Percentiles rank a stretch among this genome's conserved stretches.
These are phyloP conservation scores for Cantharellus cinnabarinus DNA, from an alignment of 768 basidiomycete genomes.

Conservation along the genomic window DNA sequence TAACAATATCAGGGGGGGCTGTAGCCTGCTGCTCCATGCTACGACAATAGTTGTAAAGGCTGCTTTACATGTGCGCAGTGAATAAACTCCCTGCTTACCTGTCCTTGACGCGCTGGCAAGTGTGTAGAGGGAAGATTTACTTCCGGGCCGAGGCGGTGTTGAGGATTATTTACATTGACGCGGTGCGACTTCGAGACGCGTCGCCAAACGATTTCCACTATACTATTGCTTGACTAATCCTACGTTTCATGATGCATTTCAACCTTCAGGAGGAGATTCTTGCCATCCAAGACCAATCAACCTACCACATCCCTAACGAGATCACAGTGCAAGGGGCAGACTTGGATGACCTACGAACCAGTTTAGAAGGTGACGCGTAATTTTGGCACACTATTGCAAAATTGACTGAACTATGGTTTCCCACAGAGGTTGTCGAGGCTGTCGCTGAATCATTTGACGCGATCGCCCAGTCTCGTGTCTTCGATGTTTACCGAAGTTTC, in stretches of 20 bases:
- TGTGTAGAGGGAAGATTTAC: too few relatives aligned
- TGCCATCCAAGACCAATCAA: slow-evolving; percentile 5
- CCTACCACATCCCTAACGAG: slow-evolving; percentile 11
- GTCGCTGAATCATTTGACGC: slow-evolving; percentile 58
- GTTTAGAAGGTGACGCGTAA: slow-evolving; percentile 1
- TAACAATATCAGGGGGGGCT: slow-evolving; percentile 61
- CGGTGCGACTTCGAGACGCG: too few relatives aligned
- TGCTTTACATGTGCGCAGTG: background rate
- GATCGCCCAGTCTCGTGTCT: slow-evolving; percentile 43
- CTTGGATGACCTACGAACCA: background rate
- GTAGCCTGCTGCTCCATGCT: slow-evolving; percentile 49
- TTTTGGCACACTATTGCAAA: background rate
- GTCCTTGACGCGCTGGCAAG: background rate
- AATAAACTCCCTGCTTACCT: background rate
- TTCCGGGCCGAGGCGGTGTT: too few relatives aligned
- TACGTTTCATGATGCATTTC: slow-evolving; percentile 10
- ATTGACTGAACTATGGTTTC: slow-evolving; percentile 2
- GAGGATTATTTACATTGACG: too few relatives aligned
- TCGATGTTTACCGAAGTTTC: slow-evolving; percentile 65
- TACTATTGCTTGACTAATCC: too few relatives aligned
- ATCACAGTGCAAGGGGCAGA: slow-evolving; percentile 13
- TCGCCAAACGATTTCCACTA: too few relatives aligned
- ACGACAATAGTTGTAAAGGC: too few relatives aligned
- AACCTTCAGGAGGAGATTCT: slow-evolving; percentile 14
- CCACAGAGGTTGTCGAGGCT: slow-evolving; percentile 54